Conservation (phyloP, 1,139 yeast genomes). For the Saccharomyces hybrid region DNA sequence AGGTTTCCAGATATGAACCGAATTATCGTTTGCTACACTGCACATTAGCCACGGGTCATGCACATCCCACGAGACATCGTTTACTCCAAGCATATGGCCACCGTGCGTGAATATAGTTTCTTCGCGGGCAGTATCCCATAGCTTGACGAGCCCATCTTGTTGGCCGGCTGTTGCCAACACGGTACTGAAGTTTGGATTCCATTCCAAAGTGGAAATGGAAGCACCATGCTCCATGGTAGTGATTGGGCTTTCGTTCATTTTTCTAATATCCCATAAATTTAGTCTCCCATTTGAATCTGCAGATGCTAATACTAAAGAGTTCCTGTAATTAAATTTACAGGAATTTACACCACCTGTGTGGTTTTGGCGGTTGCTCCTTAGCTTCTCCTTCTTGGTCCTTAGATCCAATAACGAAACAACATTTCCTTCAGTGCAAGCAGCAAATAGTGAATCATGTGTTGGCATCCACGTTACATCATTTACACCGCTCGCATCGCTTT, state of each 20-base stretch:
- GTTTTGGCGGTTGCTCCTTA: slow-evolving; percentile 24
- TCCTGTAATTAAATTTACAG: slow-evolving; percentile 53
- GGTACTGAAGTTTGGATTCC: slow-evolving; percentile 61
- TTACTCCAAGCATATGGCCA: slow-evolving; percentile 88
- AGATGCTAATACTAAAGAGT: slow-evolving; percentile 51
- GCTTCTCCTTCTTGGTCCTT: slow-evolving; percentile 27
- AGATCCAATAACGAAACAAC: slow-evolving; percentile 43
- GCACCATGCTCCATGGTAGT: slow-evolving; percentile 41
- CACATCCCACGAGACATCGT: slow-evolving; percentile 82
- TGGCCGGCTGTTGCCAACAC: slow-evolving; percentile 66
- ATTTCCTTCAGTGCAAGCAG: slow-evolving; percentile 52
- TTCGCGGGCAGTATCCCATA: slow-evolving; percentile 54
- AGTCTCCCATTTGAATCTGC: slow-evolving; percentile 61
- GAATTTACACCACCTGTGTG: slow-evolving; percentile 52
- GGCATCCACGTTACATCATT: slow-evolving; percentile 59
- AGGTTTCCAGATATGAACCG: slow-evolving; percentile 80
- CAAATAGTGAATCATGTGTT: slow-evolving; percentile 49
- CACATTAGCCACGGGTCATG: slow-evolving; percentile 73
- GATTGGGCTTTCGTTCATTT: slow-evolving; percentile 30
- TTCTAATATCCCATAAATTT: slow-evolving; percentile 64
- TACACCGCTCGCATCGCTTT: slow-evolving; percentile 36
- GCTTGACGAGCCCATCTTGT: slow-evolving; percentile 56
- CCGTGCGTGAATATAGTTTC: slow-evolving; percentile 64
- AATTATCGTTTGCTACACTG: slow-evolving; percentile 82
- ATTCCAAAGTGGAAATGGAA: slow-evolving; percentile 61